A percentile compares a stretch with the other conserved stretches of the same genome.
Conservation (phyloP, 352 stramenopile species). For the Pythium rhizo-oryzae region DNA sequence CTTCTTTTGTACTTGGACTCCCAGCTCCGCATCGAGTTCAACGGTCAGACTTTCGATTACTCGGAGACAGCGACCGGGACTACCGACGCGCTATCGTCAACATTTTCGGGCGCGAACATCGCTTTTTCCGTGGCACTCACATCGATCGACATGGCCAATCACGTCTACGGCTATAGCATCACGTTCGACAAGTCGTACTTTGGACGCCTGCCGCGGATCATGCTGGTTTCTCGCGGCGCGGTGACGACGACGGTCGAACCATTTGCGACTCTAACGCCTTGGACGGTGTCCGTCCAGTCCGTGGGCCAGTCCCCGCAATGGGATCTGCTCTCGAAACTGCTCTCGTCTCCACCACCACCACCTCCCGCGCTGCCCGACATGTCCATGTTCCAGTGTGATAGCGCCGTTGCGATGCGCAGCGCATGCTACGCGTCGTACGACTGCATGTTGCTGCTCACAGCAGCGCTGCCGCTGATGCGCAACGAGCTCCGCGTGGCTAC, state of each 20-base stretch:
- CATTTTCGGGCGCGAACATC: neutral
- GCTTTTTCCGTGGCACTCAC: neutral
- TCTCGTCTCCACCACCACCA: neutral
- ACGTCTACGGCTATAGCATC: constrained; percentile 12
- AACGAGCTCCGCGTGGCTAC: neutral
- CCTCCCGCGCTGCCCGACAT: neutral
- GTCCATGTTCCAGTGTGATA: neutral
- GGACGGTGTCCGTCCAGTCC: constrained; percentile 7
- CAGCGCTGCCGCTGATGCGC: neutral
- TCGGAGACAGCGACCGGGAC: neutral
- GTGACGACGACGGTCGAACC: neutral
- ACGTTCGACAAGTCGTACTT: constrained; percentile 19
- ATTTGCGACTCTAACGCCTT: neutral
- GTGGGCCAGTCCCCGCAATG: constrained; percentile 13
- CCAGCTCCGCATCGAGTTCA: neutral
- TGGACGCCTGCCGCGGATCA: constrained; percentile 11
- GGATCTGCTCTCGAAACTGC: constrained; percentile 14
- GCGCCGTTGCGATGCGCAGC: neutral
- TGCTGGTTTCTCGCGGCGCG: neutral
- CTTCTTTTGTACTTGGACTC: constrained; percentile 12
- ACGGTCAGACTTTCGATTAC: constrained; percentile 7
- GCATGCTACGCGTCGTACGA: constrained; percentile 11
- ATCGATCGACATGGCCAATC: neutral
- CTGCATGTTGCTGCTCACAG: constrained; percentile 9
- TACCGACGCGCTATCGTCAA: neutral